Conservation (phyloP, 345 rosid genomes). For the Iberis pinnata region DNA sequence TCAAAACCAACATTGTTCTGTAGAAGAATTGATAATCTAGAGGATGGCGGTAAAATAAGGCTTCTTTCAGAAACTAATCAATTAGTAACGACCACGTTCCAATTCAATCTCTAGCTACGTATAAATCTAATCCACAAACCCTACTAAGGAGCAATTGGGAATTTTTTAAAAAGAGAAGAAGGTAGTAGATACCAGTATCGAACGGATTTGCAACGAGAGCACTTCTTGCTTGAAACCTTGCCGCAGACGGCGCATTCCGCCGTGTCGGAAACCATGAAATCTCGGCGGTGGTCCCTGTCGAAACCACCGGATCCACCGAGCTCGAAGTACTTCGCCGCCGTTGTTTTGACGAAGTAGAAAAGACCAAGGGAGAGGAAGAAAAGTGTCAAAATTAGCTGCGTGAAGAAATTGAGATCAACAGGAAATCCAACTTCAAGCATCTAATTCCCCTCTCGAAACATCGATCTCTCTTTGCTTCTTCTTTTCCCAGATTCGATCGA, state of each 20-base stretch:
- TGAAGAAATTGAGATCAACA: slow-evolving; percentile 73
- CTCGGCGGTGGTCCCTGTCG: slow-evolving; percentile 30
- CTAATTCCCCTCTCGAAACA: slow-evolving; percentile 33
- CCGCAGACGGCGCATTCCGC: slow-evolving; percentile 36
- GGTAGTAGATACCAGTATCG: slow-evolving; percentile 38
- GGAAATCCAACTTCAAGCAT: slow-evolving; percentile 68
- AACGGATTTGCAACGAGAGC: slow-evolving; percentile 55
- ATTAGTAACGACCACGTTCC: too few relatives aligned
- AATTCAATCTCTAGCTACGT: background rate
- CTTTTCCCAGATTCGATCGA: slow-evolving; percentile 21
- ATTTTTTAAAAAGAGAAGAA: background rate
- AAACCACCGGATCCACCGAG: slow-evolving; percentile 64
- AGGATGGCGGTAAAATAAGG: too few relatives aligned
- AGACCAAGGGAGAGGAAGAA: slow-evolving; percentile 50
- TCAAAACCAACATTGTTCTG: background rate
- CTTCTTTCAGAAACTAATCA: too few relatives aligned
- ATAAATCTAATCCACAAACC: slow-evolving; percentile 10
- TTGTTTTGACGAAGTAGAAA: slow-evolving; percentile 51
- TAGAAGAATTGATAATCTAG: background rate
- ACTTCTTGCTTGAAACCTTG: slow-evolving; percentile 30
- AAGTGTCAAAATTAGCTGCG: slow-evolving; percentile 49
- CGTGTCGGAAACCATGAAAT: background rate
- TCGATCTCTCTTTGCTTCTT: slow-evolving; percentile 16
- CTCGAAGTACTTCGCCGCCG: slow-evolving; percentile 79
- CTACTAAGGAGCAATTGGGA: background rate